Evolutionary conservation across 1,139 yeast genomes (phyloP), one percentile per base, ranked within the genome.

Genomic region (Diutina ranongensis): DNA sequence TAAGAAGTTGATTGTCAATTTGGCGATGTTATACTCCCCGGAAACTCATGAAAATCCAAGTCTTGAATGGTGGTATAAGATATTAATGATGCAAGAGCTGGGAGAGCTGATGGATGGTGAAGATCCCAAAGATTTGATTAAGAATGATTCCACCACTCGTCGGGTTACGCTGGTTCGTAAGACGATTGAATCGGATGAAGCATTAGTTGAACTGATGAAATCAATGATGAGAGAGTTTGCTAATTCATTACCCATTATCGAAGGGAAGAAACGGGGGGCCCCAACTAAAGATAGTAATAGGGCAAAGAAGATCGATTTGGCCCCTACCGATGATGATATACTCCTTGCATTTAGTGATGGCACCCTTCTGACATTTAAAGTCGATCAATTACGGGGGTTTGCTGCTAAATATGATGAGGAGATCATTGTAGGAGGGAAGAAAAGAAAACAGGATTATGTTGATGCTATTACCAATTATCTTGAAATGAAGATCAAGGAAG

Each of bases 31-130:
- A 15, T 85, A 80, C 55, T 60, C 64, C n/a, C 88, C 94, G 0
- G 57, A 61, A 7, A 72, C 77, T 4, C 80, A 67, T 54, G 73
- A 72, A 12, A 87, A 84, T 57, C 95, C 95, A 0, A 64, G 74
- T 2, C 60, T 88, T 40, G 79, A 78, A 49, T 80, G 78, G 67
- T 83, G 80, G 55, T 82, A 78, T 59, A 72, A 75, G 49, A 35
- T 35, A n/a, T 65, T 80, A 0, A 60, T 87, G 22, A 80, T 81
- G 54, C 83, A 84, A 48, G 76, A 78, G 49, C 70, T 86, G 16
- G 62, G 88, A 44, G 89, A 83, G 52, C 72, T 20, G 27, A 35
- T 35, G 40, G 40, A 35, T 15, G 15, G 22, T 20, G 40, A 35
- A 21, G 40, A 35, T n/a, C 40, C 40, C 13, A 7, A 8, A 15